phyloP scores from a whole-genome alignment of 371 early-diverging fungal genomes.

The Mortierella sp. region DNA sequence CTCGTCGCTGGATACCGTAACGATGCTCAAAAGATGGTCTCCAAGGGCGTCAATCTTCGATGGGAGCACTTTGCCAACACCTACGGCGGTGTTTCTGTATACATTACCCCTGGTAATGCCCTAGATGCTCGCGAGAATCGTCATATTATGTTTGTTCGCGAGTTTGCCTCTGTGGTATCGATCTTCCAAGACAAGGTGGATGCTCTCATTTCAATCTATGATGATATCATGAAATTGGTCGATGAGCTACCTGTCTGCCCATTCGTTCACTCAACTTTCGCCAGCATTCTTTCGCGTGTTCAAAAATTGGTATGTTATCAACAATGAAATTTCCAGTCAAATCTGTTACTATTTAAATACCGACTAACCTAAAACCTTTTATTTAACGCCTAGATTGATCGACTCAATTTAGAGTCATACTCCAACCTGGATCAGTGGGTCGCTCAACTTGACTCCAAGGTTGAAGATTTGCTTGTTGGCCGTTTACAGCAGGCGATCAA shows the following conservation, averaged over 20 bases:
- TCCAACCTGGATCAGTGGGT: conserved; percentile 96
- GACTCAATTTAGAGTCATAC: conserved; percentile 93
- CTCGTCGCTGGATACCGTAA: conserved; percentile 93
- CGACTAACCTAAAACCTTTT: neutral
- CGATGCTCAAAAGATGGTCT: conserved; percentile 92
- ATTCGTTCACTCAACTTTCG: conserved; percentile 78
- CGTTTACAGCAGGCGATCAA: conserved; percentile 88
- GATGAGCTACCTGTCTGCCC: conserved; percentile 88
- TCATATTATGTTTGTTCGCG: conserved; percentile 94
- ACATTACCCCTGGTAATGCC: conserved; percentile 68
- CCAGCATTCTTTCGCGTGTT: conserved; percentile 79
- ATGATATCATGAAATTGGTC: conserved; percentile 82
- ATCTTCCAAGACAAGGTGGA: conserved; percentile 97
- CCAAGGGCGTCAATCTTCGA: conserved; percentile 87
- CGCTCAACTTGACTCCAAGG: conserved; percentile 80
- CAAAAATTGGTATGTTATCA: conserved; percentile 77
- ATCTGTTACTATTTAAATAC: neutral
- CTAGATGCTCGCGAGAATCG: conserved; percentile 83
- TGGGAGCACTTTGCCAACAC: conserved; percentile 97
- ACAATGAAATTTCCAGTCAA: neutral
- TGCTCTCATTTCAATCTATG: conserved; percentile 82
- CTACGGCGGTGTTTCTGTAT: conserved; percentile 60
- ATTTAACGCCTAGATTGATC: conserved; percentile 74
- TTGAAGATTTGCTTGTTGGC: conserved; percentile 83
- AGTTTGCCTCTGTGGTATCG: conserved; percentile 90